phyloP scores from a whole-genome alignment of 139 green algal genomes.

The Monoraphidium neglectum region DNA sequence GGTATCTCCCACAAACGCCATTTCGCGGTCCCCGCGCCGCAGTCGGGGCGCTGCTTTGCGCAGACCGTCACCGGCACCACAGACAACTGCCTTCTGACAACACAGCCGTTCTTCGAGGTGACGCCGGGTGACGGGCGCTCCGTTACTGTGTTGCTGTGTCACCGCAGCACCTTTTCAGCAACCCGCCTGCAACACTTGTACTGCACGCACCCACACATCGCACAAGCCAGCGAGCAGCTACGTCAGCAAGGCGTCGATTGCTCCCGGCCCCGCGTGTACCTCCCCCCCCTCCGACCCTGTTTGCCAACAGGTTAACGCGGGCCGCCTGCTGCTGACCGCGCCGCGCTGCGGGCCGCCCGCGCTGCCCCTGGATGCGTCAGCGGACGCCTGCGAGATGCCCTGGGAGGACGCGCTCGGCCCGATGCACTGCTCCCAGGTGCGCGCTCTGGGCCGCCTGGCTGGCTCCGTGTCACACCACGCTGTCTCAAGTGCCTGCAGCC shows the following conservation, averaged over 20 bases:
- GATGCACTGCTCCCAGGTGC: conserved; percentile 6
- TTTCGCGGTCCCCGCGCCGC: conserved; percentile 53
- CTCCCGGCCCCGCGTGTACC: too few species aligned
- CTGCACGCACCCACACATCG: too few species aligned
- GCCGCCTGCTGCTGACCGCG: conserved; percentile 16
- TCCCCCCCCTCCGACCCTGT: too few species aligned
- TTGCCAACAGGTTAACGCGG: conserved; percentile 52
- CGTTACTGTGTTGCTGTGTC: too few species aligned
- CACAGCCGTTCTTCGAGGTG: conserved; percentile 61
- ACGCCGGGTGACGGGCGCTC: neutral
- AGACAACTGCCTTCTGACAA: conserved; percentile 74
- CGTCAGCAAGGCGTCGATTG: too few species aligned
- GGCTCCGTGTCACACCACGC: too few species aligned
- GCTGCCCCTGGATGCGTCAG: conserved; percentile 12
- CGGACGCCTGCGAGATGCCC: conserved; percentile 4
- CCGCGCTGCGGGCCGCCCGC: neutral
- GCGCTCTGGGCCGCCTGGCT: too few species aligned
- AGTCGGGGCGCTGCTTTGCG: conserved; percentile 49
- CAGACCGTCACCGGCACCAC: conserved; percentile 58
- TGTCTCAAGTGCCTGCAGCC: too few species aligned
- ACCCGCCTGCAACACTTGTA: too few species aligned
- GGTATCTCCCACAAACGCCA: too few species aligned
- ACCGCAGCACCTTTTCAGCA: too few species aligned
- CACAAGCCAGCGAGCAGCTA: too few species aligned
- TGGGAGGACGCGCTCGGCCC: conserved; percentile 38